phyloP scores from a whole-genome alignment of 2,329 filamentous ascomycete genomes.

The Pseudocercospora fuligena region DNA sequence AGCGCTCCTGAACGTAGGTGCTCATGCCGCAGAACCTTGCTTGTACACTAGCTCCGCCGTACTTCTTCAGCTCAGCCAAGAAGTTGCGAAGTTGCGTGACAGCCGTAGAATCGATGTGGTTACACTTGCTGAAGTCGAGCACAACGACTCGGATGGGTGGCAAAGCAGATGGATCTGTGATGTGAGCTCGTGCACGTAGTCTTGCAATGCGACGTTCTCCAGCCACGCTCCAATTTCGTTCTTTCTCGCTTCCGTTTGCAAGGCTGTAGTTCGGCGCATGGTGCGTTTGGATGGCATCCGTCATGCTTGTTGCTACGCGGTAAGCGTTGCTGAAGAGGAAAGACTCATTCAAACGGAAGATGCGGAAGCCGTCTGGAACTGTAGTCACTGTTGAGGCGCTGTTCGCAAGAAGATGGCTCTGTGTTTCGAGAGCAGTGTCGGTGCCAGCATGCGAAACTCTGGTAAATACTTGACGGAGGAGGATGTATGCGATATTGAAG shows the following conservation, averaged over 20 bases:
- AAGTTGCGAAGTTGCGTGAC: constrained; percentile 56
- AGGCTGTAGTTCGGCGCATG: constrained; percentile 49
- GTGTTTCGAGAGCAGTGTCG: constrained; percentile 24
- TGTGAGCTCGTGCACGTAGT: constrained; percentile 49
- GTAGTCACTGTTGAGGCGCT: constrained; percentile 16
- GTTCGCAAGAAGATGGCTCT: constrained; percentile 20
- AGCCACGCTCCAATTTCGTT: constrained; percentile 61
- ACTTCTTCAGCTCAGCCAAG: constrained; percentile 54
- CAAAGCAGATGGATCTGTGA: constrained; percentile 37
- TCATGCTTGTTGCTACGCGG: constrained; percentile 53
- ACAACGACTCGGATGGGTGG: constrained; percentile 56
- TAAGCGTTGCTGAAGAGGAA: constrained; percentile 68
- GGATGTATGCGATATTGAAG: constrained; percentile 55
- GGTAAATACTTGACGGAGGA: constrained; percentile 64
- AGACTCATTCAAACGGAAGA: constrained; percentile 63
- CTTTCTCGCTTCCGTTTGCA: constrained; percentile 42
- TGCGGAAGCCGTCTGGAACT: constrained; percentile 55
- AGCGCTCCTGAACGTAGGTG: constrained; percentile 42
- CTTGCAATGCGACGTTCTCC: constrained; percentile 54
- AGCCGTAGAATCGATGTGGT: constrained; percentile 60
- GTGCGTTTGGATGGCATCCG: constrained; percentile 57
- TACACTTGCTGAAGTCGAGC: constrained; percentile 58
- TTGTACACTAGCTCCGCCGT: constrained; percentile 53
- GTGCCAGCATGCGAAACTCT: constrained; percentile 41
- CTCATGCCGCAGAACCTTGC: constrained; percentile 57